phyloP scores from a whole-genome alignment of 2,329 filamentous ascomycete species.

The Eutypa lata region DNA sequence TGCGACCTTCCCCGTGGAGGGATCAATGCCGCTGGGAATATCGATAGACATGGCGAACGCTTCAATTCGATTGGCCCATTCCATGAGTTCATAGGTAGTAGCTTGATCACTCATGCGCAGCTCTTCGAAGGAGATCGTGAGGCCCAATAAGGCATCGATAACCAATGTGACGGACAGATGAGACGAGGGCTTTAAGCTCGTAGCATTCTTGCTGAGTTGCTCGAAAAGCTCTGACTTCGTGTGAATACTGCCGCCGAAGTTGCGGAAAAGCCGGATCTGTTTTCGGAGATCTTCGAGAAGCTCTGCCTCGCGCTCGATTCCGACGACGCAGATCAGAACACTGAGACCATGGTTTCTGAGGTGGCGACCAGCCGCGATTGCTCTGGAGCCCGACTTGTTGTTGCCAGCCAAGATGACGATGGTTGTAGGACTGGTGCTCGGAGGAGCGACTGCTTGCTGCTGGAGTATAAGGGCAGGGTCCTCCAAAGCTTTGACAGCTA shows the following conservation, averaged over 20 bases:
- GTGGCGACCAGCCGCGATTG: constrained; percentile 81
- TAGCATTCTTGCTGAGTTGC: constrained; percentile 48
- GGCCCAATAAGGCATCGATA: constrained; percentile 82
- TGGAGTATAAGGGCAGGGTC: constrained; percentile 56
- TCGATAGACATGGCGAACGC: constrained; percentile 84
- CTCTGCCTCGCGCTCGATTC: constrained; percentile 78
- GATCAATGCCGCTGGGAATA: constrained; percentile 84
- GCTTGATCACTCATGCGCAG: constrained; percentile 78
- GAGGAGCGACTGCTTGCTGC: constrained; percentile 34
- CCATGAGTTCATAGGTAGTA: constrained; percentile 83
- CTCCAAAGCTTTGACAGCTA: constrained; percentile 66
- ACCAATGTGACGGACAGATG: constrained; percentile 27
- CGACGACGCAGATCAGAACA: constrained; percentile 79
- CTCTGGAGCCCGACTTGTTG: constrained; percentile 81
- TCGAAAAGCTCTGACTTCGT: constrained; percentile 61
- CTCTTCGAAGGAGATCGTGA: constrained; percentile 86
- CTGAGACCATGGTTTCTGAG: constrained; percentile 79
- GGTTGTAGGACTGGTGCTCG: constrained; percentile 32
- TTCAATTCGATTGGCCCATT: constrained; percentile 88
- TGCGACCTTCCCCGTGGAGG: constrained; percentile 65
- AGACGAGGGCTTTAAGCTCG: constrained; percentile 23
- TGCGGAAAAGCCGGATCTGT: constrained; percentile 80
- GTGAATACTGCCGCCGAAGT: constrained; percentile 73
- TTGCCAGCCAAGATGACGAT: constrained; percentile 89
- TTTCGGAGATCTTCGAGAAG: constrained; percentile 76